Base-by-base conservation (phyloP, 1,284 basidiomycete species). In the Kwoniella shivajii region DNA sequence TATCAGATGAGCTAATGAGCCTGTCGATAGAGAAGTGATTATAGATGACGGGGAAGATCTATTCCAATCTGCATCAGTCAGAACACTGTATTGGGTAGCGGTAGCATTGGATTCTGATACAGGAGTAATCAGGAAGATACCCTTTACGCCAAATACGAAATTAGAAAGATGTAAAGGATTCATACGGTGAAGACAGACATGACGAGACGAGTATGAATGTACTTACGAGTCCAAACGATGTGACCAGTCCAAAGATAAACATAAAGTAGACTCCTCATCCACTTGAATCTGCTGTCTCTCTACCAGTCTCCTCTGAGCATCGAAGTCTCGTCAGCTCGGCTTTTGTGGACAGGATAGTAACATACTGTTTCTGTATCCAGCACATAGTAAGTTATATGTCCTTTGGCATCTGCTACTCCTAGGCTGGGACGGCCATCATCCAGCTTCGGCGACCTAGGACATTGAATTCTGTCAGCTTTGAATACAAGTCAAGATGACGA, bases 211-310 rank as follows among this genome's bases (percentile, higher is more conserved):
- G 7, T 33, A 31, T 22, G 2, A 20, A 14, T 36, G 30, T 2
- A 58, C 57, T 31, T 54, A 63, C 57, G 46, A 41, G 11, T 74
- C 20, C 59, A 71, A 49, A 9, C 88, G 82, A 63, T 88, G 87
- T 0, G 88, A 88, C 89, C 90, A 95, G 73, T 94, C 92, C 22
- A 95, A 78, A 2, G 92, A 94, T 20, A 96, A 83, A 67, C 89
- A 92, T 1, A 96, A 79, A 0, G 82, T 82, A 16, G 85, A 82
- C 0, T 82, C 72, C 0, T 84, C 72, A 9, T 86, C 84, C 43
- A 87, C 85, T 37, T 79, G 73, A n/a, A 92, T 73, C 0, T 76
- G 80, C 38, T 85, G 80, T 2, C 81, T 57, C 30, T 72, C 69
- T 7, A 74, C 63, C n/a, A 91, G 72, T 55, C 63, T 74, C 57